Conservation (phyloP, 768 basidiomycete genomes). For the Thelephora aurantiotincta region DNA sequence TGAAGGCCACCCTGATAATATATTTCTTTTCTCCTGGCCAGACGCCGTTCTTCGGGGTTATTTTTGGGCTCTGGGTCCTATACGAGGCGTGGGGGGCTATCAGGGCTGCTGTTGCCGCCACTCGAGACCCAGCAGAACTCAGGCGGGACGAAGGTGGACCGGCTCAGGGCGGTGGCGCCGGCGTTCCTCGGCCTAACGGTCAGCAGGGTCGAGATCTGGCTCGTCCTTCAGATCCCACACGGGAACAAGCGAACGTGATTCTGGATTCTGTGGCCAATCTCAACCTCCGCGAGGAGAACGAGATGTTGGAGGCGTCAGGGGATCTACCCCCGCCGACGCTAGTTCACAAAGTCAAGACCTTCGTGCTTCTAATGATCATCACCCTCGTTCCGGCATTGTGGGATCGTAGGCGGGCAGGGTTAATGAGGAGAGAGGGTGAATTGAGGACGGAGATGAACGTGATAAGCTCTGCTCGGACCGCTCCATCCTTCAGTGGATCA, state of each 20-base stretch:
- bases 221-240: slow-evolving; percentile 5
- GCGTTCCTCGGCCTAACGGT: slow-evolving; percentile 5
- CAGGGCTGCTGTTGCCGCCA: slow-evolving; percentile 27
- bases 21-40: slow-evolving; percentile 69
- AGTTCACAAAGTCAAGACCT: slow-evolving; percentile 34
- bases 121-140: slow-evolving; percentile 21
- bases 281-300: slow-evolving; percentile 43
- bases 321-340: slow-evolving; percentile 28
- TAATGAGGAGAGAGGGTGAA: slow-evolving; percentile 50
- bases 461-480: slow-evolving; percentile 11
- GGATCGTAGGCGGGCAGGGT: slow-evolving; percentile 45
- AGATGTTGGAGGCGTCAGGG: slow-evolving; percentile 22
- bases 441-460: slow-evolving; percentile 50
- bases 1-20: slow-evolving; percentile 53
- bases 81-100: slow-evolving; percentile 70
- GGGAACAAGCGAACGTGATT: slow-evolving; percentile 18
- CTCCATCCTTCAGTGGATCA: too few relatives aligned
- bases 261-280: slow-evolving; percentile 41
- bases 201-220: slow-evolving; percentile 4
- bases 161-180: slow-evolving; percentile 9
- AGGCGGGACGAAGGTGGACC: slow-evolving; percentile 10
- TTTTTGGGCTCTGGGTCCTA: slow-evolving; percentile 54
- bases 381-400: slow-evolving; percentile 66
- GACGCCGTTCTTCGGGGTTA: slow-evolving; percentile 53
- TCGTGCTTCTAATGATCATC: slow-evolving; percentile 38